Evolutionary conservation across 371 early-diverging fungal species (phyloP).

Genomic region (Mortierella sp.): DNA sequence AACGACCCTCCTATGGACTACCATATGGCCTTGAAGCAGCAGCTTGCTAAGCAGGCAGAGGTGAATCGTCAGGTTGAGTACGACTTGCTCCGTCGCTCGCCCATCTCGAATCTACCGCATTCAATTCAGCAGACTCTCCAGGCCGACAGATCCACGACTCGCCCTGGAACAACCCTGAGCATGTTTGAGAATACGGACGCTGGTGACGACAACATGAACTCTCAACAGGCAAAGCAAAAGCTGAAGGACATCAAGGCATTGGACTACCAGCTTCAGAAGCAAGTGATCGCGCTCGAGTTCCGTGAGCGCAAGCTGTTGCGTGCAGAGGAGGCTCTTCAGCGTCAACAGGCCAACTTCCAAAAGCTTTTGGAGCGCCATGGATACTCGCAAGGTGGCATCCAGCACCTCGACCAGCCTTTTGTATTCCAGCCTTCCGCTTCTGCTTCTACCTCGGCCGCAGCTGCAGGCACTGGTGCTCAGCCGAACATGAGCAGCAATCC

Average conservation of each 20-base stretch:
- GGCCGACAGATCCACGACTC: conserved; percentile 15
- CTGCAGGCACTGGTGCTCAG: conserved; percentile 5
- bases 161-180: conserved; percentile 7
- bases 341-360: conserved; percentile 51
- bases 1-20: conserved; percentile 46
- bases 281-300: conserved; percentile 51
- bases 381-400: conserved; percentile 31
- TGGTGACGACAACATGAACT: conserved; percentile 22
- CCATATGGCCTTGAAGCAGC: conserved; percentile 49
- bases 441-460: neutral
- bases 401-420: conserved; percentile 38
- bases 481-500: conserved; percentile 32
- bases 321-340: conserved; percentile 46
- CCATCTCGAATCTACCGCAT: conserved; percentile 46
- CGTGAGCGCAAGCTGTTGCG: conserved; percentile 51
- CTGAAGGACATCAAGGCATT: conserved; percentile 50
- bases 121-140: conserved; percentile 48
- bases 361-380: conserved; percentile 49
- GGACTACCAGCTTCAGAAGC: conserved; percentile 53
- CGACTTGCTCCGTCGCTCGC: conserved; percentile 48
- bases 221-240: conserved; percentile 43
- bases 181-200: conserved; percentile 1
- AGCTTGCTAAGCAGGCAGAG: conserved; percentile 44
- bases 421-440: neutral
- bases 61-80: conserved; percentile 50